A percentile compares a stretch with the other conserved stretches of the same genome.
Conservation (phyloP, 208 protist species). For the Leishmania arabica region DNA sequence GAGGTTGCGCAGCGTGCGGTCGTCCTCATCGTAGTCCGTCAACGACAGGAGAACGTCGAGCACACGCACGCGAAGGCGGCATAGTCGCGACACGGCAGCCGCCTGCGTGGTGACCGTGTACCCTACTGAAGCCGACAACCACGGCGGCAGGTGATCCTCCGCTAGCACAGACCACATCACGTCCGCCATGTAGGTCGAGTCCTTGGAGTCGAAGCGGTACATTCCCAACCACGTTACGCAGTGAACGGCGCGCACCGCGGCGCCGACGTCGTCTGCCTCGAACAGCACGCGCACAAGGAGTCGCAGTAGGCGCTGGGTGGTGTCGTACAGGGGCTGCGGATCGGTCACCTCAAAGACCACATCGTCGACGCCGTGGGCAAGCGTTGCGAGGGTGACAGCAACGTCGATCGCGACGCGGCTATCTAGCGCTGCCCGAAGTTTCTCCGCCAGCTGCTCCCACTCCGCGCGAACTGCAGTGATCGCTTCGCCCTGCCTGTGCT, state of each 20-base stretch:
- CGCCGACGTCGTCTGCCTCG: constrained; percentile 47
- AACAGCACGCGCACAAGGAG: constrained; percentile 46
- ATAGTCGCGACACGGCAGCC: constrained; percentile 2
- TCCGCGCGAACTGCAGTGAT: constrained; percentile 6
- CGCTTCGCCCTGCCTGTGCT: constrained; percentile 1
- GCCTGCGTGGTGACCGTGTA: neutral
- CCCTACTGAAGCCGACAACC: neutral
- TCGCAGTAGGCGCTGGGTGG: constrained; percentile 16
- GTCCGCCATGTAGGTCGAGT: constrained; percentile 41
- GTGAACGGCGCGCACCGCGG: constrained; percentile 44
- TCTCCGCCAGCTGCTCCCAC: constrained; percentile 13
- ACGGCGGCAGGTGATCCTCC: constrained; percentile 2
- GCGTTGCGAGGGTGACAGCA: constrained; percentile 39
- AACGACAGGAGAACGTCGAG: constrained; percentile 78
- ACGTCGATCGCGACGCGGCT: constrained; percentile 32
- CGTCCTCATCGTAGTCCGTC: constrained; percentile 79
- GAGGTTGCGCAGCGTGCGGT: constrained; percentile 69
- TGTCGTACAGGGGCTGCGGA: constrained; percentile 3
- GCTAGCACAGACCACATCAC: constrained; percentile 22
- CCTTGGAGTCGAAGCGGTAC: constrained; percentile 71
- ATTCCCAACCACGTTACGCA: constrained; percentile 68
- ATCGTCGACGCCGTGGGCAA: constrained; percentile 51
- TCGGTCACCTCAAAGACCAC: constrained; percentile 26
- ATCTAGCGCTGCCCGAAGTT: constrained; percentile 38
- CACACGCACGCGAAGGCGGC: constrained; percentile 50